phyloP scores from a whole-genome alignment of 768 basidiomycete genomes.

The Cytidiella melzeri region DNA sequence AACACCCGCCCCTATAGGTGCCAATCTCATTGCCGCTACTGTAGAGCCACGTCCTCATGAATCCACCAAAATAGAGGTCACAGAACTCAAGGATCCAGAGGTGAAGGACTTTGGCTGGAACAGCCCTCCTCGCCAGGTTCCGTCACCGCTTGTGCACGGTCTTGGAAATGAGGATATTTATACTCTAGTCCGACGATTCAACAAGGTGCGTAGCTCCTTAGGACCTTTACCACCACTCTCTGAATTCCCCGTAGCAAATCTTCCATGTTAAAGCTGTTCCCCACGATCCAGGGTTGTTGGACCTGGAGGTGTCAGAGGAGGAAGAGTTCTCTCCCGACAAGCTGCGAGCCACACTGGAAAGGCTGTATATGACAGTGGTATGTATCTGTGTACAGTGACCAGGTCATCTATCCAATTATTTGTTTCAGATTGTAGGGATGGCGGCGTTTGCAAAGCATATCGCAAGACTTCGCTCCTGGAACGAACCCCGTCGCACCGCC shows the following conservation, averaged over 20 bases:
- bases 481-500: conserved; percentile 29
- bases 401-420: too few relatives aligned
- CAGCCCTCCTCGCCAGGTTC: conserved; percentile 14
- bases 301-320: conserved; percentile 31
- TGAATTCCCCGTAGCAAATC: conserved; percentile 33
- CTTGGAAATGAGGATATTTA: conserved; percentile 35
- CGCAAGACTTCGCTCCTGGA: conserved; percentile 34
- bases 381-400: conserved; percentile 10
- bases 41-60: conserved; percentile 15
- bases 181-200: conserved; percentile 33
- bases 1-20: neutral
- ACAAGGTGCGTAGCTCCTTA: conserved; percentile 31
- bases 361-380: conserved; percentile 34
- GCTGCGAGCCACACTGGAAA: conserved; percentile 33
- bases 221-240: too few relatives aligned
- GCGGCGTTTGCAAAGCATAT: conserved; percentile 31
- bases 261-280: conserved; percentile 31
- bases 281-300: conserved; percentile 27
- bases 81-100: conserved; percentile 22
- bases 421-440: conserved; percentile 25
- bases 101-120: conserved; percentile 25
- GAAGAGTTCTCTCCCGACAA: conserved; percentile 40
- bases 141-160: conserved; percentile 27
- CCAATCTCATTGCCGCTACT: conserved; percentile 1
- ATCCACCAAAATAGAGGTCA: conserved; percentile 6